phyloP scores from a whole-genome alignment of 2,329 filamentous ascomycete species.

The Cercospora beticola region DNA sequence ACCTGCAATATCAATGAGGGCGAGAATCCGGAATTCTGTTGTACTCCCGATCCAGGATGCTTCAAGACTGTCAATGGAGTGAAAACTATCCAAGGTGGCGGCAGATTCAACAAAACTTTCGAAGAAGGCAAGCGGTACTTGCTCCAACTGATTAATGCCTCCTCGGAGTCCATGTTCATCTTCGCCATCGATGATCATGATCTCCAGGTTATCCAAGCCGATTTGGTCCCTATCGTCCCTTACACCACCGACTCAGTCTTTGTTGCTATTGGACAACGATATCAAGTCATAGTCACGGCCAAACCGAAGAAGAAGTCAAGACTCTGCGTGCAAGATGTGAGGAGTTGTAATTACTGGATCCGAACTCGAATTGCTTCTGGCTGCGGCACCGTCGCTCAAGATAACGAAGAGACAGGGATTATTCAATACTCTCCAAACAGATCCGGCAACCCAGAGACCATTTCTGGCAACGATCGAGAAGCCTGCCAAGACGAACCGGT shows the following conservation, averaged over 20 bases:
- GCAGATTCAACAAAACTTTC: conserved; percentile 13
- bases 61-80: conserved; percentile 38
- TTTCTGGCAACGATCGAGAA: conserved; percentile 21
- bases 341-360: conserved; percentile 34
- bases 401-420: conserved; percentile 30
- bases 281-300: conserved; percentile 37
- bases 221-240: conserved; percentile 47
- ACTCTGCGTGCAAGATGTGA: not conserved
- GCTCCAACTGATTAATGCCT: conserved; percentile 47
- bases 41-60: conserved; percentile 20
- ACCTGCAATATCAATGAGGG: conserved; percentile 5
- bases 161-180: conserved; percentile 41
- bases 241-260: conserved; percentile 40
- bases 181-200: conserved; percentile 44
- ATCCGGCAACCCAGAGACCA: conserved; percentile 21
- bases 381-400: conserved; percentile 35
- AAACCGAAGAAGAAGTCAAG: conserved; percentile 20
- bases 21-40: conserved; percentile 20
- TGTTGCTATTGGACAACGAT: conserved; percentile 39
- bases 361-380: conserved; percentile 28
- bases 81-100: conserved; percentile 7
- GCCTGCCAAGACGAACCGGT: conserved; percentile 33
- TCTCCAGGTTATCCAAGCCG: conserved; percentile 46
- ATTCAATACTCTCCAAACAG: conserved; percentile 27
- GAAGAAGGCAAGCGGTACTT: conserved; percentile 43